These are phyloP conservation scores for Proliferodiscus dingleyae DNA, from an alignment of 2,329 filamentous ascomycete genomes.

Conservation along the genomic window DNA sequence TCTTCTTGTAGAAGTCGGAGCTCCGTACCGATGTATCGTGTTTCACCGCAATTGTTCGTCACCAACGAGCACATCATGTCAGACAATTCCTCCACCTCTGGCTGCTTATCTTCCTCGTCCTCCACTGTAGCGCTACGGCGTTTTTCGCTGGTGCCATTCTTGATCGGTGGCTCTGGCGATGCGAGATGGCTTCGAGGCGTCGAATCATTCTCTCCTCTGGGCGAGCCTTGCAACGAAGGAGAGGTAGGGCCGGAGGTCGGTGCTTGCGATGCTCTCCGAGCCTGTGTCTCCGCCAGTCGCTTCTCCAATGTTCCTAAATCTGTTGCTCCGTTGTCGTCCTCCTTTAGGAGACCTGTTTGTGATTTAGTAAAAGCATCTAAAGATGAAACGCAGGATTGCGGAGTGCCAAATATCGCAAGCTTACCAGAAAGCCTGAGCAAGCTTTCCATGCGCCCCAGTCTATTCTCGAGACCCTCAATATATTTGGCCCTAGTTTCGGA, in stretches of 20 bases:
- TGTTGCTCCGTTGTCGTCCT: conserved; percentile 79
- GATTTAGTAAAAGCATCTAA: neutral
- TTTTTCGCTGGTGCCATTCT: conserved; percentile 20
- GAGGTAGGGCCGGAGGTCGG: conserved; percentile 27
- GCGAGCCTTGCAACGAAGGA: conserved; percentile 39
- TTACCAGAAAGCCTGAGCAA: conserved; percentile 75
- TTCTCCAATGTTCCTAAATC: conserved; percentile 87
- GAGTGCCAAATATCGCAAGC: conserved; percentile 12
- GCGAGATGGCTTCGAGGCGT: conserved; percentile 44
- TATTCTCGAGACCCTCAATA: conserved; percentile 93
- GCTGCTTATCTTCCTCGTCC: conserved; percentile 44
- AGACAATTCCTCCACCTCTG: conserved; percentile 80
- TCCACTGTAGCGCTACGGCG: conserved; percentile 8
- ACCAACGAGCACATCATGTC: conserved; percentile 99
- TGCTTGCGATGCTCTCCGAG: conserved; percentile 25
- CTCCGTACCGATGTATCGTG: conserved; percentile 79
- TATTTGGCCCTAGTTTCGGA: conserved; percentile 73
- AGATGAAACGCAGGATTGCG: neutral
- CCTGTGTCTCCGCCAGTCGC: conserved; percentile 55
- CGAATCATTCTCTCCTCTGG: conserved; percentile 34
- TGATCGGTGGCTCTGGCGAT: conserved; percentile 40
- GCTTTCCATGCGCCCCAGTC: conserved; percentile 92
- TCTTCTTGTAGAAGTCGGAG: neutral
- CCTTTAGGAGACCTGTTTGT: conserved; percentile 65
- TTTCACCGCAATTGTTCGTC: conserved; percentile 91